Conservation (phyloP, 495 filamentous ascomycete species). For the Pseudomonodictys pantanalensis region DNA sequence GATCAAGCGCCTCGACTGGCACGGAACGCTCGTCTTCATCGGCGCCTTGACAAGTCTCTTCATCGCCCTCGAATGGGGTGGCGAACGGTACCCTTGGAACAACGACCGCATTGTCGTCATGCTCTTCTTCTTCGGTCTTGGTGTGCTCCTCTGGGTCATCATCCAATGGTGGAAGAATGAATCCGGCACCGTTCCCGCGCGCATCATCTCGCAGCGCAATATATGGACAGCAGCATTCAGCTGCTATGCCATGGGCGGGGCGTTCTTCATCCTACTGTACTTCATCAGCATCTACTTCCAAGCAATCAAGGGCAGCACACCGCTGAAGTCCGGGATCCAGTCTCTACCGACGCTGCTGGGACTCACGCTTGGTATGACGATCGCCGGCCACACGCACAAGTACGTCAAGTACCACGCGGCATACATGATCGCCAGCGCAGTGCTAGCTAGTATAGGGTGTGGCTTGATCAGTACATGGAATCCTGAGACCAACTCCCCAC, state of each 20-base stretch:
- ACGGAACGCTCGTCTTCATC: constrained; percentile 33
- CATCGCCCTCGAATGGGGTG: constrained; percentile 38
- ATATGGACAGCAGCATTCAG: constrained; percentile 39
- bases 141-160: constrained; percentile 21
- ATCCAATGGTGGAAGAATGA: constrained; percentile 24
- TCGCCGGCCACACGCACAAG: constrained; percentile 60
- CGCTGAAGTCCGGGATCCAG: constrained; percentile 32
- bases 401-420: constrained; percentile 72
- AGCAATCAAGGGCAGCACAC: constrained; percentile 19
- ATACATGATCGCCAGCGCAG: constrained; percentile 41
- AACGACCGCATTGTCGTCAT: constrained; percentile 46
- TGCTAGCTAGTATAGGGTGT: constrained; percentile 25
- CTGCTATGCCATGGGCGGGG: constrained; percentile 23
- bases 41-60: constrained; percentile 28
- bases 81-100: constrained; percentile 34
- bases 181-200: constrained; percentile 24
- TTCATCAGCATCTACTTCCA: constrained; percentile 42
- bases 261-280: constrained; percentile 30
- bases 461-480: constrained; percentile 32
- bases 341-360: constrained; percentile 34
- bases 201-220: constrained; percentile 21
- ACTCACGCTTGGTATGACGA: constrained; percentile 59
- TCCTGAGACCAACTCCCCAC: constrained; percentile 18
- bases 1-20: constrained; percentile 32
- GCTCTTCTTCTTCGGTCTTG: constrained; percentile 43